phyloP scores from a whole-genome alignment of 495 filamentous ascomycete species.

The Aspergillus coremiiformis region DNA sequence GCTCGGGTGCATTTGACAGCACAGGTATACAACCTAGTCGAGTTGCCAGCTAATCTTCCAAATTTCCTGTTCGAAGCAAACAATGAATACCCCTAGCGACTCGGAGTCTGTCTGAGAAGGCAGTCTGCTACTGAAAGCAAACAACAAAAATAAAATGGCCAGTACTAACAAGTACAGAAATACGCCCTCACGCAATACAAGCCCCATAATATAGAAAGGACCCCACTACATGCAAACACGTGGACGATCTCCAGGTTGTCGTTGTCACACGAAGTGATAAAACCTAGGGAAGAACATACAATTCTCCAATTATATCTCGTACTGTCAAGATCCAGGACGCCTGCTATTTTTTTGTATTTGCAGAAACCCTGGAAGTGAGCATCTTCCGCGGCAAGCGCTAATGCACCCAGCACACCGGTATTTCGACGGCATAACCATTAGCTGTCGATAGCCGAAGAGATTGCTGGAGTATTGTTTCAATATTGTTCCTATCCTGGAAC shows the following conservation, averaged over 20 bases:
- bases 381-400: not conserved
- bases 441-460: constrained; percentile 2
- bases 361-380: not conserved
- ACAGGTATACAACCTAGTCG: not conserved
- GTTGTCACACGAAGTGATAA: not conserved
- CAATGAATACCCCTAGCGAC: not conserved
- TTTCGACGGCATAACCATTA: not conserved
- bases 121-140: not conserved
- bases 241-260: not conserved
- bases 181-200: not conserved
- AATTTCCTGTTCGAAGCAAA: not conserved
- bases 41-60: not conserved
- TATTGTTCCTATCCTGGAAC: constrained; percentile 2
- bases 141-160: not conserved
- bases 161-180: not conserved
- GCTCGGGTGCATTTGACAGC: not conserved
- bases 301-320: not conserved
- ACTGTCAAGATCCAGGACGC: not conserved
- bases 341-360: not conserved
- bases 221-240: not conserved
- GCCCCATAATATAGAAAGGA: not conserved
- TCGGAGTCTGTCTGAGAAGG: not conserved
- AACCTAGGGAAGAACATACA: not conserved
- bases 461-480: constrained; percentile 2
- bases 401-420: constrained; percentile 2